Evolutionary conservation across 2,329 filamentous ascomycete genomes (phyloP).

Genomic region (Alternaria sp.): DNA sequence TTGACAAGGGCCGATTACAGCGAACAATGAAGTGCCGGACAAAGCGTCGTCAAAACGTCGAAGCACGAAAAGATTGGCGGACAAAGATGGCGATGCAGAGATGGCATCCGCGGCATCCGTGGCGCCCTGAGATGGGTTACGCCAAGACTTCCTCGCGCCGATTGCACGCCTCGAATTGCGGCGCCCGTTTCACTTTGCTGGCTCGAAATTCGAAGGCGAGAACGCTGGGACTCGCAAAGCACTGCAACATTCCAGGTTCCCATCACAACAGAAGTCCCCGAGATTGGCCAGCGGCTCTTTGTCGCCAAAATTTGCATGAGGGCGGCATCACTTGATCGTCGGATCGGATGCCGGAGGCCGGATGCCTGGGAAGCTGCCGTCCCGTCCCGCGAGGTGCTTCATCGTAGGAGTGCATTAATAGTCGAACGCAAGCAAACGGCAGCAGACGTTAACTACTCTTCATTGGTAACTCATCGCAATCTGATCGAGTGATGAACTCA

Average conservation of each 20-base stretch:
- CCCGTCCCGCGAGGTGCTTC: not conserved
- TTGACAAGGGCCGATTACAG: slow-evolving; percentile 6
- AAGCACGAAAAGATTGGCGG: not conserved
- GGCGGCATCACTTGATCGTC: slow-evolving; percentile 1
- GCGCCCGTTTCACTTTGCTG: not conserved
- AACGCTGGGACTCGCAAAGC: not conserved
- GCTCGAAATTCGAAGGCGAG: not conserved
- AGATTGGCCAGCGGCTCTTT: not conserved
- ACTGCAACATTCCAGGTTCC: not conserved
- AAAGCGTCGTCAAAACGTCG: not conserved
- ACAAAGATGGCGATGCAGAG: not conserved
- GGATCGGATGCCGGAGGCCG: slow-evolving; percentile 1
- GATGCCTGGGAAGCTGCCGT: not conserved
- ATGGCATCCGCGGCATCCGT: slow-evolving; percentile 1
- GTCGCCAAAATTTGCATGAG: not conserved
- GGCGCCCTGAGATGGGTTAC: not conserved
- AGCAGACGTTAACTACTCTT: not conserved
- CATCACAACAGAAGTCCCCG: not conserved
- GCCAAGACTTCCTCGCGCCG: not conserved
- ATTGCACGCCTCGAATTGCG: not conserved
- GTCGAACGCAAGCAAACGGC: not conserved
- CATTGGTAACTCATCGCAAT: not conserved
- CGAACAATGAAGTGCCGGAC: not conserved
- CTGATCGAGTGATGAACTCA: not conserved
- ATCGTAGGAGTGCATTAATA: not conserved